Evolutionary conservation across 495 filamentous ascomycete species (phyloP).

Genomic region (Talaromyces trachyspermus): DNA sequence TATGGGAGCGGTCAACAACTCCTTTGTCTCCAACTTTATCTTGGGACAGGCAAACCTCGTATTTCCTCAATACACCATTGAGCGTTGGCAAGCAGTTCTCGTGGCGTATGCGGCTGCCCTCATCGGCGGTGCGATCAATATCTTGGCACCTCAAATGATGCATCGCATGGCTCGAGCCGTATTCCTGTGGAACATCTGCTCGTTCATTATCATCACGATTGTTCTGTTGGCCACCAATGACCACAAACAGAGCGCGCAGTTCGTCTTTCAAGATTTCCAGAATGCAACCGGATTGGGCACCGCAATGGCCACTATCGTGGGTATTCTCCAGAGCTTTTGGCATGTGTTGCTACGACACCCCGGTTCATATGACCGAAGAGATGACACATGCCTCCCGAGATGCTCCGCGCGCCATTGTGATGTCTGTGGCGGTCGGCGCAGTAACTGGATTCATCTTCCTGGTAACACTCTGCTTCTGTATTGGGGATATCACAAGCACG

Average conservation of each 20-base stretch:
- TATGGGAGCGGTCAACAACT: slow-evolving; percentile 54
- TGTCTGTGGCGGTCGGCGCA: slow-evolving; percentile 40
- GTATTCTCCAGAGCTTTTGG: slow-evolving; percentile 51
- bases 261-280: slow-evolving; percentile 51
- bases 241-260: slow-evolving; percentile 46
- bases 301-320: slow-evolving; percentile 45
- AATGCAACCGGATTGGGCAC: slow-evolving; percentile 47
- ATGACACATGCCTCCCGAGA: slow-evolving; percentile 37
- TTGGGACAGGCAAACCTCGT: slow-evolving; percentile 48
- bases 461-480: slow-evolving; percentile 41
- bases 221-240: slow-evolving; percentile 47
- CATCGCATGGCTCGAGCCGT: slow-evolving; percentile 45
- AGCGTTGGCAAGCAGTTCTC: slow-evolving; percentile 51
- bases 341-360: slow-evolving; percentile 48
- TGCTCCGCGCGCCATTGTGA: slow-evolving; percentile 40
- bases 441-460: slow-evolving; percentile 42
- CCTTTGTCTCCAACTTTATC: slow-evolving; percentile 48
- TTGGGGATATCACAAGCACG: slow-evolving; percentile 42
- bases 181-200: slow-evolving; percentile 47
- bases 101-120: slow-evolving; percentile 43
- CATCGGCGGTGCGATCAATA: slow-evolving; percentile 36
- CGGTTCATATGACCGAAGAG: slow-evolving; percentile 47
- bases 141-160: slow-evolving; percentile 44
- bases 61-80: slow-evolving; percentile 44
- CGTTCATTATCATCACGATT: slow-evolving; percentile 45